Conservation (phyloP, 1,284 basidiomycete genomes). For the Apiotrichum montevideense region DNA sequence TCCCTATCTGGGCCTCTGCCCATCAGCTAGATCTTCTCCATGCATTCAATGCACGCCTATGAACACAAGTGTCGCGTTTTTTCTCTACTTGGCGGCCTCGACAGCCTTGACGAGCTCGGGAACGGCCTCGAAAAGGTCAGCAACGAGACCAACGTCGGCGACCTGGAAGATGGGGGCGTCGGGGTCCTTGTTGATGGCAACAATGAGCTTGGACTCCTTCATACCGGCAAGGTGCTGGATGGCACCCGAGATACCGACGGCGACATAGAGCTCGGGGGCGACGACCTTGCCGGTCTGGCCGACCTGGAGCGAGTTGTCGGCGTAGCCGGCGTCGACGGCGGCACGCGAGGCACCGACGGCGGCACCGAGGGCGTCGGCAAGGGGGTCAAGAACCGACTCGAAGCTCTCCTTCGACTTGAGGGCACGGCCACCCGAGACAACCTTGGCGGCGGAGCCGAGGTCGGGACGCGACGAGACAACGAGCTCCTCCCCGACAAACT, state of each 20-base stretch:
- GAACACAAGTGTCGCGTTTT: conserved; percentile 1
- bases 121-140: conserved; percentile 80
- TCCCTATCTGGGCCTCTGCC: background rate
- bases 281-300: conserved; percentile 91
- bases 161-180: conserved; percentile 99
- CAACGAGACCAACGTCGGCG: conserved; percentile 91
- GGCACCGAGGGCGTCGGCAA: conserved; percentile 88
- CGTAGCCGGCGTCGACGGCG: conserved; percentile 96
- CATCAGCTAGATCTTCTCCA: conserved; percentile 7
- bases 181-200: conserved; percentile 97
- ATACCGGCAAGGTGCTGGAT: conserved; percentile 99
- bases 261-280: conserved; percentile 74
- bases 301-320: conserved; percentile 96
- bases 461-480: conserved; percentile 92
- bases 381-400: conserved; percentile 76
- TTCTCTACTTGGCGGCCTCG: conserved; percentile 15
- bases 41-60: conserved; percentile 17
- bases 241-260: conserved; percentile 93
- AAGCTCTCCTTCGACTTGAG: conserved; percentile 94
- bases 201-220: conserved; percentile 99
- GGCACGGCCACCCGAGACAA: conserved; percentile 93
- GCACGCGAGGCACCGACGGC: conserved; percentile 96
- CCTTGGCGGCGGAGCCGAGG: conserved; percentile 74
- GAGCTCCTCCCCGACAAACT: conserved; percentile 76
- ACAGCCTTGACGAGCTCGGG: conserved; percentile 82